Evolutionary conservation across 169 alveolate genomes (phyloP).

Genomic region (Theileria orientalis): DNA sequence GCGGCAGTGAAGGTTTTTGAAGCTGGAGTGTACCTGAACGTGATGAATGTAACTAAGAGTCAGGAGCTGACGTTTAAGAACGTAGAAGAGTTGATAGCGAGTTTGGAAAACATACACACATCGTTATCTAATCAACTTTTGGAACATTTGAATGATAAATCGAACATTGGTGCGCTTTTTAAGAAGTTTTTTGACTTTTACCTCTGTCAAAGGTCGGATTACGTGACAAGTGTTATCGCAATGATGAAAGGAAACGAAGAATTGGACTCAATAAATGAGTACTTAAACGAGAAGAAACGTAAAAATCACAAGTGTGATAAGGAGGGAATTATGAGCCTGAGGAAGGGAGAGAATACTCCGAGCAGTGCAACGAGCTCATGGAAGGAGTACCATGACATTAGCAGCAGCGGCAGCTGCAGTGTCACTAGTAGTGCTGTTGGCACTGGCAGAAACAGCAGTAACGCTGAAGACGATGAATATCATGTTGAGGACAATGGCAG

Average conservation of each 20-base stretch:
- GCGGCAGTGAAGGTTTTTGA: not conserved
- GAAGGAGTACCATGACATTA: too few relatives aligned
- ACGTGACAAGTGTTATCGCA: not conserved
- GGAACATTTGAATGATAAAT: not conserved
- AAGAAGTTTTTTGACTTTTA: not conserved
- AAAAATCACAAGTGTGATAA: not conserved
- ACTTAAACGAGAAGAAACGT: not conserved
- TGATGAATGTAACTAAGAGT: not conserved
- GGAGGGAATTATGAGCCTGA: not conserved
- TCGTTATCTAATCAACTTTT: not conserved
- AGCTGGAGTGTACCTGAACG: not conserved
- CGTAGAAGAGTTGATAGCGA: not conserved
- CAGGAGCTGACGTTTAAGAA: not conserved
- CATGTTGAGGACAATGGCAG: too few relatives aligned
- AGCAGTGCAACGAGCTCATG: too few relatives aligned
- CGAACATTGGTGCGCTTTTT: not conserved
- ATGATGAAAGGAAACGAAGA: not conserved
- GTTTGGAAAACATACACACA: not conserved
- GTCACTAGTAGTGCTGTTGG: too few relatives aligned
- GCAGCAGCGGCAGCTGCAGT: too few relatives aligned
- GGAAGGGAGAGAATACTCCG: too few relatives aligned
- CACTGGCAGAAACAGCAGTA: too few relatives aligned
- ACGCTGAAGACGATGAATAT: too few relatives aligned
- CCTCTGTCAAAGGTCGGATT: not conserved
- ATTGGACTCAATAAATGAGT: not conserved